Base-by-base conservation (phyloP, 495 filamentous ascomycete genomes). In the Penicillium simplicissimum region DNA sequence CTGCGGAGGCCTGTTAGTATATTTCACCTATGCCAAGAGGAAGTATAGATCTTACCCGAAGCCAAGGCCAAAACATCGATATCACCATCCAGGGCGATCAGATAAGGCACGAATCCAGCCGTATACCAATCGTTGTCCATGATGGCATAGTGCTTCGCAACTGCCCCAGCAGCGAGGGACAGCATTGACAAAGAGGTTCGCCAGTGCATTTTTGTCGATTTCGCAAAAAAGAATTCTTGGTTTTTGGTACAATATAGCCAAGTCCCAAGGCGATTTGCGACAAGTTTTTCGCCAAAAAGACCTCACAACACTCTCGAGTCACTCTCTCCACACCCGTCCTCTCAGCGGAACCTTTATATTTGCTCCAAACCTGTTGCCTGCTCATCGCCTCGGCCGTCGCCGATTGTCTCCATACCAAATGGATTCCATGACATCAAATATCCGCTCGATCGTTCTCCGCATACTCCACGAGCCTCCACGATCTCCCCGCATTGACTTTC, bases 81-180 rank as follows among this genome's bases (percentile, higher is more conserved):
- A 51, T 64, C 64, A 23, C 67, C 65, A 35, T 72, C 67, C 5
- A 72, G 57, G 17, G 75, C 72, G 19, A 76, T 34, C 7, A 74
- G 54, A 53, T 73, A 74, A 17, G 71, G 66, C 4, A 75, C 69
- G 38, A 75, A 72, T 15, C 58, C 67, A 7, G 69, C 68, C 15
- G 72, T 63, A 53, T 66, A 64, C 71, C 71, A 77, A 64, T 77
- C 72, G 53, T 75, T 75, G 55, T 76, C 75, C 53, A 74, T 52
- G 51, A 75, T 71, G 25, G 64, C 69, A 60, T 70, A 68, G 42
- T 63, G 63, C 55, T 67, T 66, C 13, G 65, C 60, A 43, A 63
- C 6, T 19, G 19, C 53, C 6, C 61, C 55, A 43, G 66, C 52
- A 31, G 58, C 58, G 58, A 60, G 55, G 52, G 56, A 62, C 8